Evolutionary conservation across 1,139 yeast genomes (phyloP).

Genomic region (Geotrichum europaeum): DNA sequence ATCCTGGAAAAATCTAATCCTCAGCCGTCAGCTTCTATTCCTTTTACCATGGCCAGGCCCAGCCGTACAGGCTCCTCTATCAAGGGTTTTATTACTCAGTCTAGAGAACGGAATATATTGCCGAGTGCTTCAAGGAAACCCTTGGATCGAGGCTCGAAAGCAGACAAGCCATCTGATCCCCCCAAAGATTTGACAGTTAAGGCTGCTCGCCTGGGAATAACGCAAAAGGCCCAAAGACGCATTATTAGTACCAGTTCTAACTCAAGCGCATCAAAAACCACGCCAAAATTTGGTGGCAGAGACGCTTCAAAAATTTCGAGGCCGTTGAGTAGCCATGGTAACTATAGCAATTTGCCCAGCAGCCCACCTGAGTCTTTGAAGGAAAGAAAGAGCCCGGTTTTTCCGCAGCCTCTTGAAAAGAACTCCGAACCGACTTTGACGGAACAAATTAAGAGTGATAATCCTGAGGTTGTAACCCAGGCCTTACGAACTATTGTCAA

Average conservation of each 20-base stretch:
- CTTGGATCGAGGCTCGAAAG: background rate
- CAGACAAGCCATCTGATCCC: conserved; percentile 1
- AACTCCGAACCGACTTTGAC: background rate
- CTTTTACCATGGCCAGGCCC: background rate
- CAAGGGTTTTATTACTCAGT: conserved; percentile 9
- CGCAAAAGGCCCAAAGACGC: conserved; percentile 13
- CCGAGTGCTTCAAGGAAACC: conserved; percentile 3
- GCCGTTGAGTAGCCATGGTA: background rate
- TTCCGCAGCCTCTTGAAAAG: background rate
- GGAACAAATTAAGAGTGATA: conserved; percentile 6
- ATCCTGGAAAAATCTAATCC: conserved; percentile 50
- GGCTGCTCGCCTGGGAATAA: conserved; percentile 11
- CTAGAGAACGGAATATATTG: conserved; percentile 2
- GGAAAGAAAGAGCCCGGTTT: background rate
- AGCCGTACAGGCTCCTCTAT: conserved; percentile 8
- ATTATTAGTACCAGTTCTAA: background rate
- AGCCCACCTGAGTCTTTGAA: background rate
- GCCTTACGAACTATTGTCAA: conserved; percentile 3
- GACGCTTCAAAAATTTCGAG: background rate
- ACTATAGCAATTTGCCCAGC: background rate
- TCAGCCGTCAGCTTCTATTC: background rate
- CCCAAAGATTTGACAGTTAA: conserved; percentile 8
- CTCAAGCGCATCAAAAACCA: background rate
- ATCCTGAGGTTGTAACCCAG: background rate
- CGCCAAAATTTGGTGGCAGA: background rate